Percentiles rank a stretch among this genome's conserved stretches.
Conservation (phyloP, 768 basidiomycete species). For the Podaxis sp. region DNA sequence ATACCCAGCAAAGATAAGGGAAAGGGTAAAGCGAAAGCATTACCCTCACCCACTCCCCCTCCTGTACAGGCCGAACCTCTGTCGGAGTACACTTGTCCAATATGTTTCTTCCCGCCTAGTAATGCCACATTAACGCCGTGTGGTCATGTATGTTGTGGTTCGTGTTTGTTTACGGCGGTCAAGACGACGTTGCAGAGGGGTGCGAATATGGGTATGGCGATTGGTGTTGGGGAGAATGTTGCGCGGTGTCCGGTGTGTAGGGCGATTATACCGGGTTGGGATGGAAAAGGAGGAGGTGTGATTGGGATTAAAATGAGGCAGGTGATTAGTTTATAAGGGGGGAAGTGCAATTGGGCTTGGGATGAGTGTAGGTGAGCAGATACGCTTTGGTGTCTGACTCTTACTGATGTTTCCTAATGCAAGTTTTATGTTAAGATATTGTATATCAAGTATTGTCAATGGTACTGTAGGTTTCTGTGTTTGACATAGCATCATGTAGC, state of each 20-base stretch:
- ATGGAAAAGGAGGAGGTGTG: slow-evolving; percentile 65
- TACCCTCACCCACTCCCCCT: slow-evolving; percentile 11
- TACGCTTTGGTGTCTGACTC: too few species aligned
- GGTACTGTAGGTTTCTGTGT: too few species aligned
- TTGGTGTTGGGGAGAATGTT: slow-evolving; percentile 8
- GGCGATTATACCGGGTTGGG: slow-evolving; percentile 63
- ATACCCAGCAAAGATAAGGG: slow-evolving; percentile 4
- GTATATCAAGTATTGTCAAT: too few species aligned
- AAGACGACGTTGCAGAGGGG: slow-evolving; percentile 54
- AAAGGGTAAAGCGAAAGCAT: slow-evolving; percentile 7
- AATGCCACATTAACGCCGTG: slow-evolving; percentile 78
- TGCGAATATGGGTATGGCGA: slow-evolving; percentile 21
- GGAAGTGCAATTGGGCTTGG: not conserved
- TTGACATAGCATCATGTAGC: too few species aligned
- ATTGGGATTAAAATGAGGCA: slow-evolving; percentile 51
- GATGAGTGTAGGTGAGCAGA: too few species aligned
- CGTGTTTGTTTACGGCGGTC: slow-evolving; percentile 71
- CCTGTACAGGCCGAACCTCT: slow-evolving; percentile 30
- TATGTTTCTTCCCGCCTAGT: slow-evolving; percentile 72
- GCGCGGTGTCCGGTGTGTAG: slow-evolving; percentile 68
- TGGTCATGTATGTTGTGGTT: slow-evolving; percentile 75
- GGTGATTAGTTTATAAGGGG: slow-evolving; percentile 31
- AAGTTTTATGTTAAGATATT: too few species aligned
- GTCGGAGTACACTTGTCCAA: slow-evolving; percentile 70
- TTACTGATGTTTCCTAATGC: too few species aligned